Evolutionary conservation across 306 rosid genomes (phyloP).

Genomic region (Gastrolobium villosum): DNA sequence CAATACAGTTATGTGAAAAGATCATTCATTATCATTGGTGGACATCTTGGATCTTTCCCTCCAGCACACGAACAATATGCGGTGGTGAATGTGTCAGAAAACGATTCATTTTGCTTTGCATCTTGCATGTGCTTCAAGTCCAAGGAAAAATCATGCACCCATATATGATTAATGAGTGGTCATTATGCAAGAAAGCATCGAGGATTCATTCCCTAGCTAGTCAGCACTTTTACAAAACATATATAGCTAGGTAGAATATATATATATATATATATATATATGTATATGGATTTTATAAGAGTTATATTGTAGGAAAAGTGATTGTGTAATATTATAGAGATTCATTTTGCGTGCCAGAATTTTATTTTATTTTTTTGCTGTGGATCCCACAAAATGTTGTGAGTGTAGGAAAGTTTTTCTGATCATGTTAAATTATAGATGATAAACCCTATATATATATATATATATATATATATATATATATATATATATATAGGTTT

Average conservation of each 20-base stretch:
- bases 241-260: neutral
- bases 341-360: too few relatives aligned
- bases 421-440: too few relatives aligned
- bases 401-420: too few relatives aligned
- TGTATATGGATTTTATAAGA: too few relatives aligned
- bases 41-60: slow-evolving; percentile 12
- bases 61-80: neutral
- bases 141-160: slow-evolving; percentile 27
- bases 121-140: slow-evolving; percentile 45
- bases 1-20: neutral
- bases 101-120: slow-evolving; percentile 34
- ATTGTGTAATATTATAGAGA: too few relatives aligned
- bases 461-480: too few relatives aligned
- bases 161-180: neutral
- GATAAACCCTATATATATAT: too few relatives aligned
- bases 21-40: slow-evolving; percentile 2
- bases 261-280: too few relatives aligned
- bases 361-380: too few relatives aligned
- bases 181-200: neutral
- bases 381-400: too few relatives aligned
- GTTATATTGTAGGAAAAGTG: too few relatives aligned
- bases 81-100: slow-evolving; percentile 39
- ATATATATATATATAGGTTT: too few relatives aligned
- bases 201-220: neutral
- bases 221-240: neutral